These are phyloP conservation scores for Epichloe hybrida DNA, from an alignment of 2,329 filamentous ascomycete species.

Conservation along the genomic window DNA sequence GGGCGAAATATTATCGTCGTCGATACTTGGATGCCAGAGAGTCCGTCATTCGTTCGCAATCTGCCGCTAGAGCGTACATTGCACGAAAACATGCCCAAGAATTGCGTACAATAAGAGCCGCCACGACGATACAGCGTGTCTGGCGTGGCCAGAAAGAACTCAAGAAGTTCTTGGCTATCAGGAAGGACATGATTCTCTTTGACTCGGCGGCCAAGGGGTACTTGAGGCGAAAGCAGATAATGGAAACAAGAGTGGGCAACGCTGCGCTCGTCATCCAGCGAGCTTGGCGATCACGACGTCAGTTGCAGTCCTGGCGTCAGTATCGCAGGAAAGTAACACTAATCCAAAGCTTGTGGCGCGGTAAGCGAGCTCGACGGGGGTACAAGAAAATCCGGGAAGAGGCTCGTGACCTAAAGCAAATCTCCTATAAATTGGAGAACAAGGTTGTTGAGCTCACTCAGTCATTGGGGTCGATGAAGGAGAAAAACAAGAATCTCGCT, in stretches of 20 bases:
- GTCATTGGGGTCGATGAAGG: conserved; percentile 79
- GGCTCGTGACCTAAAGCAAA: conserved; percentile 95
- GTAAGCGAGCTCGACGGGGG: conserved; percentile 61
- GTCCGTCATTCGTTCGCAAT: conserved; percentile 68
- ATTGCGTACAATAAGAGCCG: conserved; percentile 69
- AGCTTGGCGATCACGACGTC: conserved; percentile 69
- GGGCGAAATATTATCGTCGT: conserved; percentile 86
- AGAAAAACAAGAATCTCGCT: conserved; percentile 81
- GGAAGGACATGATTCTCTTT: conserved; percentile 73
- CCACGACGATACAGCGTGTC: conserved; percentile 86
- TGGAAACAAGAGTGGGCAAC: conserved; percentile 87
- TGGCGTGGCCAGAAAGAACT: conserved; percentile 90
- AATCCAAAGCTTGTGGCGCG: conserved; percentile 87
- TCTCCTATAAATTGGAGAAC: conserved; percentile 98
- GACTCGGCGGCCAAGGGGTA: conserved; percentile 88
- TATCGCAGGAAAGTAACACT: conserved; percentile 83
- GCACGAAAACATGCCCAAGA: conserved; percentile 69
- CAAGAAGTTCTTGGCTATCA: conserved; percentile 63
- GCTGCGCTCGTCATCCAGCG: conserved; percentile 84
- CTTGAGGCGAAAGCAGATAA: conserved; percentile 76
- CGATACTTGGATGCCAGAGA: conserved; percentile 79
- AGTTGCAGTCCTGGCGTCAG: conserved; percentile 69
- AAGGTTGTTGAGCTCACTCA: conserved; percentile 98
- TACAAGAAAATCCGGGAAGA: conserved; percentile 93
- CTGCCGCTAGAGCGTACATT: conserved; percentile 61